These are phyloP conservation scores for Chaetomidium leptoderma DNA, from an alignment of 495 filamentous ascomycete species.

Conservation along the genomic window DNA sequence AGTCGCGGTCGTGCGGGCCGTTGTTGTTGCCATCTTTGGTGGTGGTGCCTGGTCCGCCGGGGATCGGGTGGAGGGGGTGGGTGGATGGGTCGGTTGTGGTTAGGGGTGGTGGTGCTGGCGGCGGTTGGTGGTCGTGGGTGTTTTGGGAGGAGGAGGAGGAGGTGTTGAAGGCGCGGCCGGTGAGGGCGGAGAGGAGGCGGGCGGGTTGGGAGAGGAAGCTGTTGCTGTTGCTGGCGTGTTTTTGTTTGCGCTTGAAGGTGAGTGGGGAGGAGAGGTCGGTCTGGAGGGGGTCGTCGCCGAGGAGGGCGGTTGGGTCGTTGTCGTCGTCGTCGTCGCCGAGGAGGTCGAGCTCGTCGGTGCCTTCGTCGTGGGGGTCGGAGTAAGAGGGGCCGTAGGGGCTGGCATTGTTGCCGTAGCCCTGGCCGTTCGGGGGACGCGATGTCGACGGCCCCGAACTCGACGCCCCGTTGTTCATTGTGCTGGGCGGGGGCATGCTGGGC, in stretches of 20 bases:
- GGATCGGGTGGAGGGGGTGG: background rate
- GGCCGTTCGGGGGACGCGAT: constrained; percentile 25
- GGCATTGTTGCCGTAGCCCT: constrained; percentile 25
- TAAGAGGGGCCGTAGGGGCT: constrained; percentile 24
- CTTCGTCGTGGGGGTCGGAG: constrained; percentile 20
- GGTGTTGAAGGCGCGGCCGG: constrained; percentile 33
- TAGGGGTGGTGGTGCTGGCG: background rate
- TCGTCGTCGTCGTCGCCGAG: constrained; percentile 38
- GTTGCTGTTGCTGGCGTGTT: constrained; percentile 53
- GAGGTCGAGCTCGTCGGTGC: constrained; percentile 45
- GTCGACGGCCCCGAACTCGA: constrained; percentile 17
- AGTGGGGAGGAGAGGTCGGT: constrained; percentile 54
- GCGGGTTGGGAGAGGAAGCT: constrained; percentile 41
- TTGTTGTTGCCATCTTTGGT: constrained; percentile 38
- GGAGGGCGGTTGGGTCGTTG: constrained; percentile 20
- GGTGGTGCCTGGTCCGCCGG: background rate
- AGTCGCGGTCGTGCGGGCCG: constrained; percentile 67
- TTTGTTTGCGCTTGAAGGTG: constrained; percentile 81
- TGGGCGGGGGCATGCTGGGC: constrained; percentile 20
- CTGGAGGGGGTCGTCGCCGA: constrained; percentile 49
- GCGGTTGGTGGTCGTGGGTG: constrained; percentile 2
- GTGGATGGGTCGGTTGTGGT: constrained; percentile 1
- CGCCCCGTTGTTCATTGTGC: constrained; percentile 25
- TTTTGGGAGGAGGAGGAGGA: constrained; percentile 1
- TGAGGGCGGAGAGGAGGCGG: constrained; percentile 56